Conservation (phyloP, 495 filamentous ascomycete genomes). For the Penicillium dipodomyicola region DNA sequence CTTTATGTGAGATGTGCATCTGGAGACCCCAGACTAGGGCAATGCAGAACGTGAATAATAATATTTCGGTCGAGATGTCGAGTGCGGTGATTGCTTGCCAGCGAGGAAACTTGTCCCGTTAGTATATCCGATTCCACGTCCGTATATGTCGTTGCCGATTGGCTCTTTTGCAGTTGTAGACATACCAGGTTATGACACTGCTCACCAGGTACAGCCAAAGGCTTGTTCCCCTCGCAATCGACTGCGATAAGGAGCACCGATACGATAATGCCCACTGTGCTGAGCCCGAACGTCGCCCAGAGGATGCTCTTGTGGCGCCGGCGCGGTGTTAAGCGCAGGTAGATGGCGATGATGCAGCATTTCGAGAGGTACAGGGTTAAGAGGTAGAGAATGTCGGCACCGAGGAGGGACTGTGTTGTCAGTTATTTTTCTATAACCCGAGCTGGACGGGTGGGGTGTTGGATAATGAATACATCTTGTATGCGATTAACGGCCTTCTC, state of each 20-base stretch:
- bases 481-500: not conserved
- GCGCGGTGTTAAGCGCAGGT: not conserved
- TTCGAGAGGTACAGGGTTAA: not conserved
- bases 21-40: not conserved
- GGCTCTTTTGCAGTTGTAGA: not conserved
- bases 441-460: not conserved
- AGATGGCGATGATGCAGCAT: not conserved
- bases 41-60: not conserved
- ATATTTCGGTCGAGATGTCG: not conserved
- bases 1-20: not conserved
- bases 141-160: not conserved
- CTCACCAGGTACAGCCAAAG: not conserved
- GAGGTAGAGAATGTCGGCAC: not conserved
- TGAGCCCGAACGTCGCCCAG: not conserved
- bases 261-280: not conserved
- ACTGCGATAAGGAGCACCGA: not conserved
- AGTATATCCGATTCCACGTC: not conserved
- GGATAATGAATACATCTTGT: not conserved
- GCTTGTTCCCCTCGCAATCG: not conserved
- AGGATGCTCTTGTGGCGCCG: not conserved
- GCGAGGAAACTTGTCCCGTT: not conserved
- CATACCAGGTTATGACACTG: not conserved
- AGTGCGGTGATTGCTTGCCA: not conserved
- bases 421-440: not conserved
- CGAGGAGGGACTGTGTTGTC: not conserved